Evolutionary conservation across 345 rosid species (phyloP).

Genomic region (Brassica nigra): DNA sequence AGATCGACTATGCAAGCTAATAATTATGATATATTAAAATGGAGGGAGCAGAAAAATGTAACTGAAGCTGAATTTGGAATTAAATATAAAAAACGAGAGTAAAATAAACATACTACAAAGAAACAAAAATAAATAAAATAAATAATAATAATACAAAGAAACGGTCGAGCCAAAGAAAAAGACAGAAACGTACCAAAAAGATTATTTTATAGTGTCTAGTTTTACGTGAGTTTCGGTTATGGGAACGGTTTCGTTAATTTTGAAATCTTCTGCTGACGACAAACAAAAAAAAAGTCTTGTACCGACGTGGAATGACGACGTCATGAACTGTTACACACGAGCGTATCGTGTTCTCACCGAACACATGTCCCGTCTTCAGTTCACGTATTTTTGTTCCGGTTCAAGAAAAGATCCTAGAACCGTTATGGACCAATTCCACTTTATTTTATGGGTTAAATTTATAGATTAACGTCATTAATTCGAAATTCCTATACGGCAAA

Average conservation of each 20-base stretch:
- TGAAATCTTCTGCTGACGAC: slow-evolving; percentile 31
- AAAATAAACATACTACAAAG: not conserved
- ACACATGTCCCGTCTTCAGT: slow-evolving; percentile 27
- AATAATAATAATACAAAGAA: not conserved
- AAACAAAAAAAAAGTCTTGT: slow-evolving; percentile 8
- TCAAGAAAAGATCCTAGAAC: slow-evolving; percentile 22
- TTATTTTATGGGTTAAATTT: not conserved
- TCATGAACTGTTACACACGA: slow-evolving; percentile 39
- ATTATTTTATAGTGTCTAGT: slow-evolving; percentile 22
- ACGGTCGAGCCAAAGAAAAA: slow-evolving; percentile 22
- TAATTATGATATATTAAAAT: not conserved
- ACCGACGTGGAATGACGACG: slow-evolving; percentile 37
- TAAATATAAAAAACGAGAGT: not conserved
- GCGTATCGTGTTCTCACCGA: slow-evolving; percentile 37
- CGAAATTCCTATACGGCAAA: not conserved
- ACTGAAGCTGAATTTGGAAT: not conserved
- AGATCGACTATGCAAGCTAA: not conserved
- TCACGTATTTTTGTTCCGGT: slow-evolving; percentile 35
- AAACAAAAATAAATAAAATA: not conserved
- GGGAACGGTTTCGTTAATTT: slow-evolving; percentile 44
- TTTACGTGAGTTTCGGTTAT: slow-evolving; percentile 43
- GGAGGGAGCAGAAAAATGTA: not conserved
- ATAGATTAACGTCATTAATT: not conserved
- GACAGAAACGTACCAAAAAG: slow-evolving; percentile 31
- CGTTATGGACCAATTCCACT: slow-evolving; percentile 41